Percentiles rank a stretch among this genome's conserved stretches.
Conservation (phyloP, 2,329 filamentous ascomycete genomes). For the Colletotrichum sp. region DNA sequence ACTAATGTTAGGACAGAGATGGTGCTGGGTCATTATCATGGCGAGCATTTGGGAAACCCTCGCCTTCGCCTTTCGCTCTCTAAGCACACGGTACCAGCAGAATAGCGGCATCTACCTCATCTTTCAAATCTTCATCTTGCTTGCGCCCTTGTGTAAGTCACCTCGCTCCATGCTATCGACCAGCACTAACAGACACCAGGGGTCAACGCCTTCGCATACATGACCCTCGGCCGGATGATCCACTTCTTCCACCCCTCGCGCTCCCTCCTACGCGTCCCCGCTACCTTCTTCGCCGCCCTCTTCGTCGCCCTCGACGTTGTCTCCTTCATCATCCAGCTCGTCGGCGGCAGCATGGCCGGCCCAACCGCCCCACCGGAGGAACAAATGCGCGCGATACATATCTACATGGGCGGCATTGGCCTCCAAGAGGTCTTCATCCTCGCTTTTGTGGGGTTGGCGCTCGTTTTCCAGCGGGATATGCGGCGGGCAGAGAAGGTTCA, state of each 20-base stretch:
- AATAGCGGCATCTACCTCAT: constrained; percentile 25
- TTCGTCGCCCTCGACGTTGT: constrained; percentile 47
- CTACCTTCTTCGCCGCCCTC: constrained; percentile 36
- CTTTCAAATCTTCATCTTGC: constrained; percentile 31
- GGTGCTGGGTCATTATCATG: constrained; percentile 42
- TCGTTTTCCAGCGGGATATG: constrained; percentile 40
- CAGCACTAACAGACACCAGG: constrained; percentile 24
- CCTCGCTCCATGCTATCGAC: too few species aligned
- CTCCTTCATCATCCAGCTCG: constrained; percentile 37
- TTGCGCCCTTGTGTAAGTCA: constrained; percentile 32
- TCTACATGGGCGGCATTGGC: constrained; percentile 58
- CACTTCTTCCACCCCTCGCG: constrained; percentile 44
- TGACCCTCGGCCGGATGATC: constrained; percentile 50
- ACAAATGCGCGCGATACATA: constrained; percentile 37
- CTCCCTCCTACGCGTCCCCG: constrained; percentile 39
- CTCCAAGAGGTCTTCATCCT: constrained; percentile 56
- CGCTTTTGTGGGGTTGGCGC: constrained; percentile 44
- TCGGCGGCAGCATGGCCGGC: constrained; percentile 33
- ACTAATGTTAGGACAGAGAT: constrained; percentile 22
- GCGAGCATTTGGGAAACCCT: constrained; percentile 34
- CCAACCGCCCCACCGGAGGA: constrained; percentile 28
- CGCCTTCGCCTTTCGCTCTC: constrained; percentile 30
- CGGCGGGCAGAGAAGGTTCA: constrained; percentile 13
- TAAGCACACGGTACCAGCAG: constrained; percentile 32
- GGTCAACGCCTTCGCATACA: constrained; percentile 54